Percentiles rank a stretch among this genome's conserved stretches.
phyloP scores from a whole-genome alignment of 306 rosid species.

The Canavalia ensiformis region DNA sequence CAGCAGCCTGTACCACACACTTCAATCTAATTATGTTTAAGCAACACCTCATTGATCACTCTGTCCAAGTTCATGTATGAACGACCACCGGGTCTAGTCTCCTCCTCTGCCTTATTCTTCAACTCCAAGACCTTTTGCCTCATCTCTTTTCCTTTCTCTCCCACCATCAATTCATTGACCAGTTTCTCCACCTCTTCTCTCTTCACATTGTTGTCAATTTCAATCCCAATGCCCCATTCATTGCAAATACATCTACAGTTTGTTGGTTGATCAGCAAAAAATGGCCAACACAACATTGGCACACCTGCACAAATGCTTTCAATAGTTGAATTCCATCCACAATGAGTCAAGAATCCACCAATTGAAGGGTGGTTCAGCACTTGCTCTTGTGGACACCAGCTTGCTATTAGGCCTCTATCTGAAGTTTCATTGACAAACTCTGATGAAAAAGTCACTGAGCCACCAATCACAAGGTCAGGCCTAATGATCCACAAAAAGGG shows the following conservation, averaged over 20 bases:
- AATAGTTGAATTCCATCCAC: constrained; percentile 45
- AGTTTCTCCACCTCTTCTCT: constrained; percentile 36
- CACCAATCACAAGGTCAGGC: constrained; percentile 41
- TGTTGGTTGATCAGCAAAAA: constrained; percentile 31
- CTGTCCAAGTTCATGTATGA: constrained; percentile 43
- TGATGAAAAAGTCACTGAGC: not conserved
- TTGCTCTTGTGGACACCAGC: constrained; percentile 47
- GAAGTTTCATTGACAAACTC: constrained; percentile 38
- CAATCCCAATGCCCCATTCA: constrained; percentile 41
- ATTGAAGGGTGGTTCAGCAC: constrained; percentile 42
- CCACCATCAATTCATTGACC: constrained; percentile 40
- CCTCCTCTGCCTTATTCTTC: constrained; percentile 24
- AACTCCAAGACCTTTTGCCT: constrained; percentile 15
- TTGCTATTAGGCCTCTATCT: constrained; percentile 39
- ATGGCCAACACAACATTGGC: constrained; percentile 50
- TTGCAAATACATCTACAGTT: constrained; percentile 37
- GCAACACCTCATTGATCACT: constrained; percentile 42
- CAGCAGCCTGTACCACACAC: not conserved
- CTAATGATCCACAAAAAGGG: constrained; percentile 43
- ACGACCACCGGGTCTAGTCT: constrained; percentile 28
- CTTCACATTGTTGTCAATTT: constrained; percentile 29
- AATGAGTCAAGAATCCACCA: constrained; percentile 47
- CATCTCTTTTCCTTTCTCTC: constrained; percentile 45
- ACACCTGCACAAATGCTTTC: constrained; percentile 47
- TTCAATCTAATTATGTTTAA: constrained; percentile 8